Evolutionary conservation across 345 rosid genomes (phyloP).

Genomic region (Acer campestre): DNA sequence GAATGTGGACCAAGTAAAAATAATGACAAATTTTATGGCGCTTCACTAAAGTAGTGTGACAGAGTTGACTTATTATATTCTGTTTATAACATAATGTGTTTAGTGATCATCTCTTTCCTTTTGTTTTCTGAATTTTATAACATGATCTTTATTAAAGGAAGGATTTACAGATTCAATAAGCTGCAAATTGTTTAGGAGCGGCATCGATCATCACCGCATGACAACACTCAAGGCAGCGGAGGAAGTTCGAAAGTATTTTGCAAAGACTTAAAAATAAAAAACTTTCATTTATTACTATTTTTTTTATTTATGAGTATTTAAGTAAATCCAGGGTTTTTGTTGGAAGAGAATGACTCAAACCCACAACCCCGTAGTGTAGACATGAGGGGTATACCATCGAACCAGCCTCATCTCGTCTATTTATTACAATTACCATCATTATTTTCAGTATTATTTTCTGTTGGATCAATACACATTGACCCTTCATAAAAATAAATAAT

Average conservation of each 20-base stretch:
- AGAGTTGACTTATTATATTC: too few relatives aligned
- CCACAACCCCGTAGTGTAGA: too few relatives aligned
- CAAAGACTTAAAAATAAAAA: background rate
- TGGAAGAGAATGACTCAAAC: too few relatives aligned
- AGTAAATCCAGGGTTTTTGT: too few relatives aligned
- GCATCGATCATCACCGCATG: background rate
- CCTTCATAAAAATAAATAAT: background rate
- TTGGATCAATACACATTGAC: background rate
- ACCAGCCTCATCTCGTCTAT: too few relatives aligned
- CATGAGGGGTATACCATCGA: too few relatives aligned
- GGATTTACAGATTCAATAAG: background rate
- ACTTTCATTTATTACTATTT: background rate
- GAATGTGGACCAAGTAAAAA: too few relatives aligned
- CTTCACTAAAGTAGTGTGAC: background rate
- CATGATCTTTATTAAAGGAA: too few relatives aligned
- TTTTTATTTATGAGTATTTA: too few relatives aligned
- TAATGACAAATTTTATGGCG: background rate
- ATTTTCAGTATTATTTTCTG: too few relatives aligned
- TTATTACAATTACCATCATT: background rate
- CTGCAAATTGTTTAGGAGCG: background rate
- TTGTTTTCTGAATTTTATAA: too few relatives aligned
- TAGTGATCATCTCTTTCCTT: background rate
- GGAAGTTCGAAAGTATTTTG: background rate
- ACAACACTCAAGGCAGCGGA: background rate
- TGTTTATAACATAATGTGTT: too few relatives aligned